A percentile compares a stretch with the other conserved stretches of the same genome.
These are phyloP conservation scores for Eucalyptus camaldulensis DNA, from an alignment of 345 rosid genomes.

Conservation along the genomic window DNA sequence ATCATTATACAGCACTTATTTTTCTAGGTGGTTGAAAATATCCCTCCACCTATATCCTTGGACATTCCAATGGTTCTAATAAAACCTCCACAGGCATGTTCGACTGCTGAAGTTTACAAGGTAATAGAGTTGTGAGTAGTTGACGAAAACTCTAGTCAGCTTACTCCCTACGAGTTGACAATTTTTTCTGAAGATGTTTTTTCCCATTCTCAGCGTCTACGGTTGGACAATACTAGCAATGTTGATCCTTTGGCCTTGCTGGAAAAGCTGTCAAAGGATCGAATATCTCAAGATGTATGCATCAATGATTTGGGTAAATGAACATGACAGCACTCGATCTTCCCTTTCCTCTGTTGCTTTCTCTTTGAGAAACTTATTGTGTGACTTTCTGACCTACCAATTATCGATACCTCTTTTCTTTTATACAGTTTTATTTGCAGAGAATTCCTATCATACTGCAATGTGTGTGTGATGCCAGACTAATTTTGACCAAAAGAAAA, in stretches of 20 bases:
- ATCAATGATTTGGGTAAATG: conserved; percentile 82
- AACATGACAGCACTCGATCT: background rate
- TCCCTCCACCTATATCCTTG: conserved; percentile 57
- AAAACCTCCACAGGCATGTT: conserved; percentile 83
- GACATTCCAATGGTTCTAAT: conserved; percentile 79
- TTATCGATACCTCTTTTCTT: background rate
- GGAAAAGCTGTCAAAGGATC: conserved; percentile 54
- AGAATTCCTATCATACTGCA: background rate
- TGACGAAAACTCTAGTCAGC: background rate
- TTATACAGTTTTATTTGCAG: background rate
- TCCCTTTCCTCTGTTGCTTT: background rate
- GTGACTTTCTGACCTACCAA: background rate
- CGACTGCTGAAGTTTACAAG: conserved; percentile 95
- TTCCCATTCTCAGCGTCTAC: conserved; percentile 39
- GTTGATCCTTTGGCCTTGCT: conserved; percentile 64
- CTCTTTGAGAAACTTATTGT: background rate
- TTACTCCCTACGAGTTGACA: background rate
- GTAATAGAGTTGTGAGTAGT: conserved; percentile 12
- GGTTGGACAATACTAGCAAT: conserved; percentile 57
- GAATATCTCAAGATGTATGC: conserved; percentile 79
- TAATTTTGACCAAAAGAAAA: background rate
- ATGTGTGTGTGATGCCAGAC: background rate
- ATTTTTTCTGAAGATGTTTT: background rate
- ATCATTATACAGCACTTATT: background rate
- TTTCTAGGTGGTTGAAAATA: conserved; percentile 70